Base-by-base conservation (phyloP, 192 early-diverging fungal genomes). In the Spizellomyces punctatus region DNA sequence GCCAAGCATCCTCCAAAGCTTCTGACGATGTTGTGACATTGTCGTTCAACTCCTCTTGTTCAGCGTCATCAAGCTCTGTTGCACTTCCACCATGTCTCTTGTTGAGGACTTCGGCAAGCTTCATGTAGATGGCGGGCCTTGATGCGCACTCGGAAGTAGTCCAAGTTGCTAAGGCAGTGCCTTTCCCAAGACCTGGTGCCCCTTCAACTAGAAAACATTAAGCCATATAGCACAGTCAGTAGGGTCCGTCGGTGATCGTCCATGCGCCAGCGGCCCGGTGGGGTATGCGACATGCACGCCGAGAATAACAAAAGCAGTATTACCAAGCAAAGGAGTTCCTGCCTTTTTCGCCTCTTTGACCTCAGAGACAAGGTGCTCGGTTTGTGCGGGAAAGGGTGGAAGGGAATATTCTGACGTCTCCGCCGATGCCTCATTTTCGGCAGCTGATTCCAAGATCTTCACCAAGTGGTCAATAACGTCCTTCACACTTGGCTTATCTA, bases 101-200 rank as follows among this genome's bases (percentile, higher is more conserved):
- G 36, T 70, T 36, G 19, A 80, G 66, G 17, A 66, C 66, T 10
- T 64, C 56, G 19, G 64, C 27, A 9, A 80, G 71, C 48, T 66
- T 67, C 4, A 80, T 46, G 59, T 73, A 80, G 41, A 80, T 55
- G 17, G 74, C 74, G 8, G 78, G 78, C 12, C 78, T 62, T 22
- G n/a, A 9, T 9, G 46, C 41, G 0, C 45, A 71, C 45, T 80
- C 71, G 5, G 69, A 58, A 12, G 36, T 17, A 17, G 69, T 62
- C 21, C 52, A 73, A n/a, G 68, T n/a, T 17, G 10, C 46, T 12
- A 81, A 64, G 6, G 76, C 73, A 6, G 66, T 46, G 0, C 64
- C 79, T 58, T 81, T 81, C 36, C 79, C 79, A 14, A 81, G 59
- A 0, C 79, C 79, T 8, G 76, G 72, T 2, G 73, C 69, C 6